Evolutionary conservation across 495 filamentous ascomycete species (phyloP).

Genomic region (Collariella sp.): DNA sequence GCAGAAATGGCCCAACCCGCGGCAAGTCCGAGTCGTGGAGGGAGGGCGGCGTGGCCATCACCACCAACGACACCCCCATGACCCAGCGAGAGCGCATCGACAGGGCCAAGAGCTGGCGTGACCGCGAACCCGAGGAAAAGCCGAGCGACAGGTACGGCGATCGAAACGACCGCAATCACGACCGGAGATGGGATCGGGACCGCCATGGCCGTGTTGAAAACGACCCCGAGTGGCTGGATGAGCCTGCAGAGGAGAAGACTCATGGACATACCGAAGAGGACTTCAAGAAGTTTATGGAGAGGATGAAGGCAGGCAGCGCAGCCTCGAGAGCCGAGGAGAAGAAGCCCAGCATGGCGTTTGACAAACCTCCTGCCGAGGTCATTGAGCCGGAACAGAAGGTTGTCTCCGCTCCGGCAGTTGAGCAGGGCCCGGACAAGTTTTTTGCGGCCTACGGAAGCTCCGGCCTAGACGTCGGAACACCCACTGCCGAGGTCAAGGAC

Average conservation of each 20-base stretch:
- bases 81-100: slow-evolving; percentile 50
- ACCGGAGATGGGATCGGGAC: slow-evolving; percentile 55
- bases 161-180: slow-evolving; percentile 34
- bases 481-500: slow-evolving; percentile 34
- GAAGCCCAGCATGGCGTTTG: slow-evolving; percentile 35
- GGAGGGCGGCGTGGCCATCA: slow-evolving; percentile 32
- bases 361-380: slow-evolving; percentile 21
- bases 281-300: slow-evolving; percentile 91
- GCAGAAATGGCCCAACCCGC: slow-evolving; percentile 45
- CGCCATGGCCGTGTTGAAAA: slow-evolving; percentile 58
- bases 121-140: slow-evolving; percentile 48
- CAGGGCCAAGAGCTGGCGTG: slow-evolving; percentile 56
- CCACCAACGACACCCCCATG: slow-evolving; percentile 28
- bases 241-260: slow-evolving; percentile 59
- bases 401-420: slow-evolving; percentile 50
- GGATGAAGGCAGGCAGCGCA: slow-evolving; percentile 62
- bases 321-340: slow-evolving; percentile 41
- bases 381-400: slow-evolving; percentile 40
- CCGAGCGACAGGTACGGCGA: slow-evolving; percentile 33
- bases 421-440: slow-evolving; percentile 67
- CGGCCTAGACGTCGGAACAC: slow-evolving; percentile 31
- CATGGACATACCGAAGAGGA: slow-evolving; percentile 77
- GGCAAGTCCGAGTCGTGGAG: slow-evolving; percentile 40
- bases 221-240: slow-evolving; percentile 82
- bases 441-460: slow-evolving; percentile 57